A percentile compares a stretch with the other conserved stretches of the same genome.
phyloP scores from a whole-genome alignment of 371 early-diverging fungal species.

The Saksenaea vasiformis region DNA sequence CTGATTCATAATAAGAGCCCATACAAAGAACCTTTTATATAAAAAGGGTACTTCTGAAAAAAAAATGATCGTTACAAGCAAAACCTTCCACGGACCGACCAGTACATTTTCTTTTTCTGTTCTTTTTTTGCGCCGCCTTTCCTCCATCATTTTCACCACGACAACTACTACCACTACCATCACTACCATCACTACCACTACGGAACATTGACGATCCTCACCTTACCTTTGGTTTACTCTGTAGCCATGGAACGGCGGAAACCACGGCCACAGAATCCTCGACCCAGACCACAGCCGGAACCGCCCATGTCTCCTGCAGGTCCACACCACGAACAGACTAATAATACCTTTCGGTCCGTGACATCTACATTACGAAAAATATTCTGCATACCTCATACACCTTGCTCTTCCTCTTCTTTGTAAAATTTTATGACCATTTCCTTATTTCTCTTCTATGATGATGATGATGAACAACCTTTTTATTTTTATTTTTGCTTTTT shows the following conservation, averaged over 20 bases:
- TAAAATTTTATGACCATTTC: neutral
- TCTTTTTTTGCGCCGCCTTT: neutral
- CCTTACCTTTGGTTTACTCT: neutral
- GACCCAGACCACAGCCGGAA: neutral
- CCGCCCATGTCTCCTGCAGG: neutral
- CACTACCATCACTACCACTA: neutral
- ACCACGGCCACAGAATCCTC: constrained; percentile 1
- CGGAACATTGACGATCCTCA: neutral
- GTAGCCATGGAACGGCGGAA: neutral
- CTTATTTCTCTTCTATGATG: neutral
- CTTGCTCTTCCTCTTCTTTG: neutral
- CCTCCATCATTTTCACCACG: neutral
- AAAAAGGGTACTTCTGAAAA: neutral
- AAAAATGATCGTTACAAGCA: neutral
- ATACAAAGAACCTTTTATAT: neutral
- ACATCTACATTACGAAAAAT: neutral
- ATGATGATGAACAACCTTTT: too few relatives aligned
- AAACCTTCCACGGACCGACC: neutral
- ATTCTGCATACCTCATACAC: neutral
- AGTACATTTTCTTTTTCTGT: neutral
- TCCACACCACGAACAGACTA: neutral
- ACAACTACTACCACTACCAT: neutral
- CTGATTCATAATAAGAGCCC: neutral
- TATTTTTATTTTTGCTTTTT: too few relatives aligned
- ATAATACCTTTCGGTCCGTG: neutral